phyloP scores from a whole-genome alignment of 1,139 yeast genomes.

The Kodamaea sp. region DNA sequence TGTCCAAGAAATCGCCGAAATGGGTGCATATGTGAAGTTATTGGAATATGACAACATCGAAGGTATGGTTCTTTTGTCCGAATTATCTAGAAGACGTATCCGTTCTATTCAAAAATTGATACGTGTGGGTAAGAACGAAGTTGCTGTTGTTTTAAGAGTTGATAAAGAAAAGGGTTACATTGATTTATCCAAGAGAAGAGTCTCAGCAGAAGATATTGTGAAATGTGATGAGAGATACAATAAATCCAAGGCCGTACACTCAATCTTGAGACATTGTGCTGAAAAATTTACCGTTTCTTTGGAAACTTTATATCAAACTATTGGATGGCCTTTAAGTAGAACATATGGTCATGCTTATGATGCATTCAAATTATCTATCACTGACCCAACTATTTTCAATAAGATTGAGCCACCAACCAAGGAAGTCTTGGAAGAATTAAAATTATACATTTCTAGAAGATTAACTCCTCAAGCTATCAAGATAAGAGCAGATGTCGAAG shows the following conservation, averaged over 20 bases:
- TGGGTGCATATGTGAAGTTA: constrained; percentile 96
- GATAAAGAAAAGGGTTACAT: constrained; percentile 98
- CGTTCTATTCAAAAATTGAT: constrained; percentile 95
- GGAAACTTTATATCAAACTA: constrained; percentile 77
- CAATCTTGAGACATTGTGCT: constrained; percentile 96
- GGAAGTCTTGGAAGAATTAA: constrained; percentile 76
- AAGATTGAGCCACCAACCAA: constrained; percentile 68
- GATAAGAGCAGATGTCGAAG: constrained; percentile 96
- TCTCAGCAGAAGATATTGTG: constrained; percentile 94
- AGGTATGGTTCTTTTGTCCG: constrained; percentile 96
- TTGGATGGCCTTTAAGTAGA: constrained; percentile 97
- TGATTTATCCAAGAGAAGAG: constrained; percentile 96
- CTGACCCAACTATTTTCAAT: constrained; percentile 86
- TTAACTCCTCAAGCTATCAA: constrained; percentile 97
- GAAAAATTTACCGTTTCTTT: constrained; percentile 89
- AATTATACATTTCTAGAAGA: constrained; percentile 83
- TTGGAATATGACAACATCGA: constrained; percentile 97
- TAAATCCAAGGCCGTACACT: constrained; percentile 95
- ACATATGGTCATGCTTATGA: constrained; percentile 97
- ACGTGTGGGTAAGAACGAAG: constrained; percentile 98
- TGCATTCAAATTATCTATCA: constrained; percentile 93
- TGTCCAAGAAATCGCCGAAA: constrained; percentile 96
- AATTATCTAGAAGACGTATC: constrained; percentile 96
- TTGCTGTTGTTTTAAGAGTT: constrained; percentile 97
- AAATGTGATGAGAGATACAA: constrained; percentile 98